phyloP scores from a whole-genome alignment of 2,329 filamentous ascomycete genomes.

The Fusarium lateritium region DNA sequence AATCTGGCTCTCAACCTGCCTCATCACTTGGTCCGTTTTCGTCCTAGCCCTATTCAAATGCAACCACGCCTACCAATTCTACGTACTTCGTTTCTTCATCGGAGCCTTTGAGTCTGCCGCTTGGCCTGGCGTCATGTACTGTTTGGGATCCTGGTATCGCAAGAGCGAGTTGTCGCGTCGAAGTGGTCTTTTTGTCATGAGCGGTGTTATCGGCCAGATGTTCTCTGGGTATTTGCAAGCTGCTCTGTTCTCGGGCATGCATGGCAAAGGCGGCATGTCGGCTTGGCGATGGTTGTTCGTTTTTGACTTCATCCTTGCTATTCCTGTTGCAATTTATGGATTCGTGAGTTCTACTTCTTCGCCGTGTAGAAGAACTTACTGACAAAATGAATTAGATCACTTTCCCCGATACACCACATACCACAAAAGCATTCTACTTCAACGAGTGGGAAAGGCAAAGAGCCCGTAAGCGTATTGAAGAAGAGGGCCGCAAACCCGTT shows the following conservation, averaged over 20 bases:
- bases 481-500: constrained; percentile 59
- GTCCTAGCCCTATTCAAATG: constrained; percentile 58
- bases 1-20: constrained; percentile 58
- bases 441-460: constrained; percentile 72
- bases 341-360: constrained; percentile 17
- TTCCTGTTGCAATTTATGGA: constrained; percentile 54
- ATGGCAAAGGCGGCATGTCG: constrained; percentile 53
- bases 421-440: constrained; percentile 59
- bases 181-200: constrained; percentile 71
- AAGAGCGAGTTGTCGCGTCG: constrained; percentile 70
- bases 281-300: constrained; percentile 59
- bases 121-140: constrained; percentile 67
- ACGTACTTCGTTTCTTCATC: constrained; percentile 67
- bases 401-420: constrained; percentile 61
- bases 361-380: not conserved
- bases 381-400: constrained; percentile 43
- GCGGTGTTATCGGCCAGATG: constrained; percentile 64
- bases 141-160: constrained; percentile 72
- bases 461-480: constrained; percentile 78
- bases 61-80: constrained; percentile 56
- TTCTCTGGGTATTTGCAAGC: constrained; percentile 56
- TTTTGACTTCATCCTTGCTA: constrained; percentile 55
- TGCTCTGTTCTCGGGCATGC: constrained; percentile 53
- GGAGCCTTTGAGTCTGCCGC: constrained; percentile 70
- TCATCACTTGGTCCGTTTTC: constrained; percentile 57